These are phyloP conservation scores for Stemphylium beticola DNA, from an alignment of 2,329 filamentous ascomycete genomes.

Conservation along the genomic window DNA sequence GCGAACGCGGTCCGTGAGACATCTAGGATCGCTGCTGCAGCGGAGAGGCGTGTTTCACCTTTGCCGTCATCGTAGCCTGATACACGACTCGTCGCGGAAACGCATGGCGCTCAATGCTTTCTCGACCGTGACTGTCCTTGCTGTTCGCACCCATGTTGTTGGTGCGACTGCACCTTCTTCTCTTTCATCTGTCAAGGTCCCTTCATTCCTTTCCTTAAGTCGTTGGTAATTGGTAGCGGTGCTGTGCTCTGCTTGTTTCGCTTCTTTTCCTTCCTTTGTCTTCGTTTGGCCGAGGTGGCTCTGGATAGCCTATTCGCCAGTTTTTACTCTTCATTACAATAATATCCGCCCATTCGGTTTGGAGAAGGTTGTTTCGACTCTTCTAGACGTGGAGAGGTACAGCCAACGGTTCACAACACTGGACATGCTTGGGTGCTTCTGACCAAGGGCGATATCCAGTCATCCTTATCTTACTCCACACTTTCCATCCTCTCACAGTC, in stretches of 20 bases:
- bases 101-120: conserved; percentile 45
- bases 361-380: conserved; percentile 19
- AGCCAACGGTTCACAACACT: conserved; percentile 30
- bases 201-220: conserved; percentile 33
- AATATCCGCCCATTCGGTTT: conserved; percentile 1
- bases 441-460: conserved; percentile 45
- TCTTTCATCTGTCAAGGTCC: conserved; percentile 32
- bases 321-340: conserved; percentile 1
- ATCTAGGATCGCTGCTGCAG: conserved; percentile 19
- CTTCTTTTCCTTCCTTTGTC: conserved; percentile 34
- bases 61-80: conserved; percentile 29
- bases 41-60: conserved; percentile 33
- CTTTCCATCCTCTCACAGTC: conserved; percentile 19
- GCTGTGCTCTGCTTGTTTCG: conserved; percentile 47
- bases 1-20: conserved; percentile 25
- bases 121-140: conserved; percentile 34
- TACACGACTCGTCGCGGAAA: conserved; percentile 40
- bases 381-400: conserved; percentile 13
- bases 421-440: conserved; percentile 35
- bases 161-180: conserved; percentile 37
- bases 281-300: conserved; percentile 41
- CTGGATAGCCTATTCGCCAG: conserved; percentile 25
- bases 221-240: conserved; percentile 44
- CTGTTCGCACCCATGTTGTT: conserved; percentile 29
- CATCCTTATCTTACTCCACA: conserved; percentile 28